These are phyloP conservation scores for Ploettnerulaceae sp. DNA, from an alignment of 2,329 filamentous ascomycete species.

Conservation along the genomic window DNA sequence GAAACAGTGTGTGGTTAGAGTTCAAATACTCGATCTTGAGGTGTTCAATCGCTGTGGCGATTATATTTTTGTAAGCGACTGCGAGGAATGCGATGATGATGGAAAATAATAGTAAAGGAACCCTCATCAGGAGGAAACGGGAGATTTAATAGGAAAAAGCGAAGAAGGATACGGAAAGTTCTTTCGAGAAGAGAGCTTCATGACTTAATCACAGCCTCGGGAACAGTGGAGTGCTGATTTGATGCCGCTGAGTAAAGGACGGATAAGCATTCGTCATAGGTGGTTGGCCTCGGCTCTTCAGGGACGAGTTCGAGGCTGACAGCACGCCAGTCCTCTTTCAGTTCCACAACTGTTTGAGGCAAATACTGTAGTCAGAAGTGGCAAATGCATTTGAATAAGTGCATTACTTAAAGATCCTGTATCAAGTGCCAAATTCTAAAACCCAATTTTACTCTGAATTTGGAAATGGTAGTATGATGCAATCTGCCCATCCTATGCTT, in stretches of 20 bases:
- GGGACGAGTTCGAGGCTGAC: not conserved
- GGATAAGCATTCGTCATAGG: conserved; percentile 12
- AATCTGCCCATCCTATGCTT: no score
- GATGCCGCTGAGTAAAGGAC: conserved; percentile 13
- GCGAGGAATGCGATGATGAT: conserved; percentile 28
- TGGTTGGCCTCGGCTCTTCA: conserved; percentile 7
- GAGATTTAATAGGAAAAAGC: conserved; percentile 18
- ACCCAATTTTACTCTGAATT: no score
- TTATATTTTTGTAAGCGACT: conserved; percentile 26
- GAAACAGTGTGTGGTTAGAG: conserved; percentile 17
- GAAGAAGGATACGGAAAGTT: conserved; percentile 23
- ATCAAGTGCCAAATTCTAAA: no score
- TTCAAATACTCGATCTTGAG: conserved; percentile 18
- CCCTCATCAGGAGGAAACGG: conserved; percentile 26
- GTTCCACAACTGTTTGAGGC: no score
- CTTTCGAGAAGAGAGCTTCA: conserved; percentile 6
- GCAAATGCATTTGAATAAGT: no score
- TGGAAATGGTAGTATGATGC: no score
- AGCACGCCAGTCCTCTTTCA: not conserved
- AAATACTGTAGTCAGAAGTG: no score
- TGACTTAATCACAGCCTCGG: conserved; percentile 11
- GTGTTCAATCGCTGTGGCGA: conserved; percentile 18
- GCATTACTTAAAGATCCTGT: no score
- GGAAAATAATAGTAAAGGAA: conserved; percentile 27
- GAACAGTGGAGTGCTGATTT: conserved; percentile 13